These are phyloP conservation scores for Beauveria scarabaeidicola DNA, from an alignment of 2,329 filamentous ascomycete genomes.

Conservation along the genomic window DNA sequence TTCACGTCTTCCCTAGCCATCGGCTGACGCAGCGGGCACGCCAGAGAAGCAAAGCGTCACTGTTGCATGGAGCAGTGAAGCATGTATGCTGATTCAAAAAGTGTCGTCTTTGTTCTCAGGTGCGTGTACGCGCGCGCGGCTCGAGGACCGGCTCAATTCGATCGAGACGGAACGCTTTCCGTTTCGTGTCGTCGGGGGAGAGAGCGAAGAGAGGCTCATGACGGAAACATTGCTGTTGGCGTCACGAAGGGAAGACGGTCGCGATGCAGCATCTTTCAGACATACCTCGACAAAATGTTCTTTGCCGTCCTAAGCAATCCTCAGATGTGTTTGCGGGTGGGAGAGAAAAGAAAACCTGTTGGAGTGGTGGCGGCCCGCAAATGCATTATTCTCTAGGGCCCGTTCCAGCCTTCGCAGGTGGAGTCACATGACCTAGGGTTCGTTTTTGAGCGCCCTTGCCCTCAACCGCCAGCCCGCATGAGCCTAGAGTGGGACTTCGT, in stretches of 20 bases:
- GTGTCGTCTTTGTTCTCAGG: background rate
- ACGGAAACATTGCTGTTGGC: constrained; percentile 18
- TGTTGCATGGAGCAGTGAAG: background rate
- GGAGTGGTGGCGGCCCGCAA: constrained; percentile 21
- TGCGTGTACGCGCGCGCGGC: background rate
- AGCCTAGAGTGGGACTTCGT: constrained; percentile 11
- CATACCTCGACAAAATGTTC: constrained; percentile 53
- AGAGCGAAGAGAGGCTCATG: constrained; percentile 6
- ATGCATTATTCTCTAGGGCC: constrained; percentile 13
- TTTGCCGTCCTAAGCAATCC: constrained; percentile 57
- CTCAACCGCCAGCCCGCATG: constrained; percentile 6
- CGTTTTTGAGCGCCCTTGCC: constrained; percentile 14
- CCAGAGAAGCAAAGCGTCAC: background rate
- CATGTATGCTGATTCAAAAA: background rate
- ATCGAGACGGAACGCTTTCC: background rate
- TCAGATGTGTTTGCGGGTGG: constrained; percentile 40
- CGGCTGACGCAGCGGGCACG: background rate
- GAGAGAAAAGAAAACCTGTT: constrained; percentile 13
- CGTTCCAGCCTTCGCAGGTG: constrained; percentile 9
- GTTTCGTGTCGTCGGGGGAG: background rate
- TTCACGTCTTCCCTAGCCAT: background rate
- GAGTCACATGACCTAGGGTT: constrained; percentile 25
- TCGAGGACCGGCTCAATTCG: constrained; percentile 7
- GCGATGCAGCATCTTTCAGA: constrained; percentile 42
- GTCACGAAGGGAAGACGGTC: constrained; percentile 19